Base-by-base conservation (phyloP, 2,329 filamentous ascomycete species). In the Colletotrichum theobromicola region DNA sequence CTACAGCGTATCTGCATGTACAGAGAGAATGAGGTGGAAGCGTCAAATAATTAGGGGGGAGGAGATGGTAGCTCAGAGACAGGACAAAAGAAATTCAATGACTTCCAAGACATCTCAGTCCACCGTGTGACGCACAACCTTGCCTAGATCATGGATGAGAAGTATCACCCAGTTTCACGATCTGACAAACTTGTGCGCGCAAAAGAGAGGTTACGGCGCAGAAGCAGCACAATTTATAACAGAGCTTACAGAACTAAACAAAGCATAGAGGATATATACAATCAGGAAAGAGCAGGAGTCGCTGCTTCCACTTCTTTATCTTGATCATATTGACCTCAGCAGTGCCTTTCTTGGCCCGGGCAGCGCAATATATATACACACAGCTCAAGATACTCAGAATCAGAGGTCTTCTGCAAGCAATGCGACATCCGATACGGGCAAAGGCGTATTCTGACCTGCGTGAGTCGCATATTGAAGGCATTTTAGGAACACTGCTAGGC, bases 101-200 rank as follows among this genome's bases (percentile, higher is more conserved):
- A 42, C 18, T n/a, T 42, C 12, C 37, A 8, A n/a, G 37, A 46
- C 37, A n/a, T 5, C 2, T 46, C n/a, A 50, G 6, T 5, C 42
- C 1, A 7, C 3, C 2, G 1, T 4, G n/a, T 18, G n/a, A 4
- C n/a, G 2, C 1, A 21, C n/a, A n/a, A n/a, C n/a, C n/a, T 46
- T n/a, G 2, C 13, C n/a, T 13, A 13, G 5, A 6, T 1, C n/a
- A 50, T 21, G n/a, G 21, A 7, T n/a, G 10, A 50, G 2, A 10
- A 46, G n/a, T 10, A 46, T 2, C 10, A 12, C 10, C 7, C 42
- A n/a, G n/a, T 5, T 21, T n/a, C 3, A n/a, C 4, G 42, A 18
- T 4, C n/a, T n/a, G n/a, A n/a, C n/a, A 5, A 13, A 4, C 21
- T 10, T 21, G 42, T 46, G 42, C 5, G 10, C 5, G 42, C 42